phyloP scores from a whole-genome alignment of 2,329 filamentous ascomycete species.

The Ophiognomonia clavigignenti-juglandacearum region DNA sequence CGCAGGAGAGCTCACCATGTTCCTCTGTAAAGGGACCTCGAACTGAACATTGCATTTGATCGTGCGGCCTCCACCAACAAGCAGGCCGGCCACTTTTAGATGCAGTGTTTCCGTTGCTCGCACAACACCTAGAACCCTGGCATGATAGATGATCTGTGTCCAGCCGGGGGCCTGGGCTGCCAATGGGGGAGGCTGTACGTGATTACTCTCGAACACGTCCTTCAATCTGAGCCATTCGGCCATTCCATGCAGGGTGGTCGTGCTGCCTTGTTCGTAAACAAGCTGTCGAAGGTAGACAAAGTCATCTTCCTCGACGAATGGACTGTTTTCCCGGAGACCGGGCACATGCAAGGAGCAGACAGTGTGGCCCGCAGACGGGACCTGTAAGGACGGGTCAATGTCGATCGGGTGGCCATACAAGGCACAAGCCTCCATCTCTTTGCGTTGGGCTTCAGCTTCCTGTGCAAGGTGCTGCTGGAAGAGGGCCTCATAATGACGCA shows the following conservation, averaged over 20 bases:
- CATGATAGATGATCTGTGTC: slow-evolving; percentile 18
- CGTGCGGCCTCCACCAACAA: neutral
- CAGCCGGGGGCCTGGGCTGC: slow-evolving; percentile 10
- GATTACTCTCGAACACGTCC: neutral
- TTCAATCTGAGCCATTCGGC: slow-evolving; percentile 3
- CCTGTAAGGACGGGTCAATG: neutral
- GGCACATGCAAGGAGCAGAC: slow-evolving; percentile 15
- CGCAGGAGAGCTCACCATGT: neutral
- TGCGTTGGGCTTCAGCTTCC: slow-evolving; percentile 14
- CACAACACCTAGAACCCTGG: slow-evolving; percentile 19
- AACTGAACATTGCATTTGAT: slow-evolving; percentile 21
- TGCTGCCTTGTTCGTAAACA: slow-evolving; percentile 1
- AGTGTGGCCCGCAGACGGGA: slow-evolving; percentile 5
- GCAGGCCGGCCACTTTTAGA: slow-evolving; percentile 16
- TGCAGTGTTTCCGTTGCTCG: slow-evolving; percentile 15
- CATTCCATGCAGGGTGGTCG: slow-evolving; percentile 3
- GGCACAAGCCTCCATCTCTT: slow-evolving; percentile 16
- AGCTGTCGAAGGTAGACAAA: slow-evolving; percentile 20
- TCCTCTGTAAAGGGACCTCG: slow-evolving; percentile 10
- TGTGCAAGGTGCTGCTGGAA: slow-evolving; percentile 16
- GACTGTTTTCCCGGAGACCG: slow-evolving; percentile 20
- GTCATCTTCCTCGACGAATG: slow-evolving; percentile 20
- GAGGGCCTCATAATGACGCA: slow-evolving; percentile 15
- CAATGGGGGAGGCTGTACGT: neutral
- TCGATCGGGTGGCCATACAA: slow-evolving; percentile 17